Evolutionary conservation across 2,329 filamentous ascomycete species (phyloP).

Genomic region (Pseudogymnoascus pannorum): DNA sequence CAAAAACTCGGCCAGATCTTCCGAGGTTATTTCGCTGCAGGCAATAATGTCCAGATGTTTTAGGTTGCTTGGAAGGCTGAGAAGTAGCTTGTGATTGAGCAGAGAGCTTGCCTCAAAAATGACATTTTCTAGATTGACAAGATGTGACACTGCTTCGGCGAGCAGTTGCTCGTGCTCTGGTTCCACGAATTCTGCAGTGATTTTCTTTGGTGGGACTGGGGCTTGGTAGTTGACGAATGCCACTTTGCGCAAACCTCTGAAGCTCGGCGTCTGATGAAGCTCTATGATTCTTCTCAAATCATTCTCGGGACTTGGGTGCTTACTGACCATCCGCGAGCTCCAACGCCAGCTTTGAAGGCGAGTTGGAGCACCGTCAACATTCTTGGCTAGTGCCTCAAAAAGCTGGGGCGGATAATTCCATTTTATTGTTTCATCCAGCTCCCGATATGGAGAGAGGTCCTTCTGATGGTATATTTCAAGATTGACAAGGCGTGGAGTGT

Average conservation of each 20-base stretch:
- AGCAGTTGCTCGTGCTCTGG: slow-evolving; percentile 35
- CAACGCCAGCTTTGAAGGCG: slow-evolving; percentile 51
- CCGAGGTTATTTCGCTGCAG: slow-evolving; percentile 66
- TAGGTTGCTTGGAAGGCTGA: slow-evolving; percentile 58
- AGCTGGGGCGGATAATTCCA: slow-evolving; percentile 65
- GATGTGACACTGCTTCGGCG: slow-evolving; percentile 39
- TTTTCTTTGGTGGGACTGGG: slow-evolving; percentile 33
- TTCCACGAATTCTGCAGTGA: slow-evolving; percentile 23
- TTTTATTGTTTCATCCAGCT: slow-evolving; percentile 47
- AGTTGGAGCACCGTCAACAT: slow-evolving; percentile 16
- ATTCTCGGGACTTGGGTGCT: slow-evolving; percentile 40
- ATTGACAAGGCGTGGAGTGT: slow-evolving; percentile 58
- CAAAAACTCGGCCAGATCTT: slow-evolving; percentile 59
- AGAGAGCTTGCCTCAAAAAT: slow-evolving; percentile 69
- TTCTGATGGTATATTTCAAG: slow-evolving; percentile 65
- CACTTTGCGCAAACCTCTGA: slow-evolving; percentile 47
- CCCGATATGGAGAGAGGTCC: slow-evolving; percentile 60
- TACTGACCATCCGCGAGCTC: slow-evolving; percentile 47
- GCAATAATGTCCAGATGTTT: slow-evolving; percentile 66
- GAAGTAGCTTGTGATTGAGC: slow-evolving; percentile 61
- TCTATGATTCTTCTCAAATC: slow-evolving; percentile 30
- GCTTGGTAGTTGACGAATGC: slow-evolving; percentile 58
- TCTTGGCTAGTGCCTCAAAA: slow-evolving; percentile 53
- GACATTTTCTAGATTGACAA: slow-evolving; percentile 60
- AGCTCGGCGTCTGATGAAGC: slow-evolving; percentile 49